Evolutionary conservation across 192 early-diverging fungal species (phyloP), one percentile per base, ranked within the genome.

Genomic region (Backusella morwellensis): DNA sequence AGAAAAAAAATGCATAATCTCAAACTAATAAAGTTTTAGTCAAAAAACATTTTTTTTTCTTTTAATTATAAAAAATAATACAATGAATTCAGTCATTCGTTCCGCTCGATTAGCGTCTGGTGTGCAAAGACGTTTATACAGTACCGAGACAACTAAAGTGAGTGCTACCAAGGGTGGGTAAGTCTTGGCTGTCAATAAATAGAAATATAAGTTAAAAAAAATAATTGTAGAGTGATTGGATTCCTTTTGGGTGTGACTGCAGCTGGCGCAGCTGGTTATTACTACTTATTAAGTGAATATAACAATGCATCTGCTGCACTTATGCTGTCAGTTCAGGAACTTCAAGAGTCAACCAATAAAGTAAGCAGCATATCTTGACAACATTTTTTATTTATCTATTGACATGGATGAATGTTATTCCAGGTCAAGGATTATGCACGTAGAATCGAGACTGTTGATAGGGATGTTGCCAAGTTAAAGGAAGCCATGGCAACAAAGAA

Each of bases 231-330:
- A n/a, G 82, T 93, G 50, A 85, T 95, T 78, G 94, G 94, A 36
- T 95, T 96, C 75, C 82, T 95, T 44, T 75, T 94, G 4, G 95
- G 95, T 29, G 88, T 91, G n/a, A 90, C 92, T 35, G 79, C 86
- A 47, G 88, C 93, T 36, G 92, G 92, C 14, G 88, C 90, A 21
- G 84, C 88, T 34, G 94, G 94, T 35, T 97, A 95, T 81, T 90
- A 93, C 67, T 94, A 93, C 77, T 86, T 97, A 66, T 85, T 97
- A 52, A 94, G 95, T 70, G 93, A 97, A 80, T 96, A 97, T 82
- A 89, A 94, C 66, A 84, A 85, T 50, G 89, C 93, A 2, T 94
- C 95, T 21, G 82, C 81, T 38, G 73, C 90, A 17, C 81, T 96
- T 26, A 84, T 96, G 75, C 81, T 80, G 85, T 90, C 91, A 36